Evolutionary conservation across 2,329 filamentous ascomycete species (phyloP).

Genomic region (Leptographium flavum): DNA sequence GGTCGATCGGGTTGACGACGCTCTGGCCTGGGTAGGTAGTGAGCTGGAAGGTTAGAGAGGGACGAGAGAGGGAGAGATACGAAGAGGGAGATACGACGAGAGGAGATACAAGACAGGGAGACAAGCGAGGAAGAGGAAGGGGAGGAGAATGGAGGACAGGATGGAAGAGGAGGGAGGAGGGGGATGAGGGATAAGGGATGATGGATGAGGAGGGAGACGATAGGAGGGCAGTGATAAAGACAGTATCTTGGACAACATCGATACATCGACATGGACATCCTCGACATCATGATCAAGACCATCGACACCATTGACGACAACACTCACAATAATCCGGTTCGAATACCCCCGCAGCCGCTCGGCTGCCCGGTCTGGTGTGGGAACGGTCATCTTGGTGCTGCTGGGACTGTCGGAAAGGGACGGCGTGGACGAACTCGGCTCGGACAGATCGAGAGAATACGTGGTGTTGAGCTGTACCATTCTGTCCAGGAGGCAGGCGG

Average conservation of each 20-base stretch:
- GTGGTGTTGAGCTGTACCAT: slow-evolving; percentile 1
- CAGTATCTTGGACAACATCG: no score
- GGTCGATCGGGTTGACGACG: slow-evolving; percentile 4
- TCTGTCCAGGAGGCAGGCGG: background rate
- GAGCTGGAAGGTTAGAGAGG: background rate
- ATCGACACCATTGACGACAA: background rate
- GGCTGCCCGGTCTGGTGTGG: background rate
- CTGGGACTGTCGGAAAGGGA: background rate
- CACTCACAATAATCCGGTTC: slow-evolving; percentile 2
- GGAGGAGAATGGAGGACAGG: background rate
- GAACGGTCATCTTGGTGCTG: background rate
- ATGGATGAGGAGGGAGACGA: no score
- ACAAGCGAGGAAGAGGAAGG: background rate
- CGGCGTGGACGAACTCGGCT: background rate
- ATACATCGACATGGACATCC: no score
- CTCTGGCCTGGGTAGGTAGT: slow-evolving; percentile 5
- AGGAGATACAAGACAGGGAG: background rate
- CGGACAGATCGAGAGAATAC: background rate
- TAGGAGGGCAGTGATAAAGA: no score
- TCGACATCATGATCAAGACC: no score
- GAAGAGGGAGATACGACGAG: background rate
- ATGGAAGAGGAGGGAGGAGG: no score
- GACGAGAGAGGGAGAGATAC: background rate
- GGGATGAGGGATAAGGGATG: no score
- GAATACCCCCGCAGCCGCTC: background rate